Conservation (phyloP, 768 basidiomycete genomes). For the Amanita subjunquillea region DNA sequence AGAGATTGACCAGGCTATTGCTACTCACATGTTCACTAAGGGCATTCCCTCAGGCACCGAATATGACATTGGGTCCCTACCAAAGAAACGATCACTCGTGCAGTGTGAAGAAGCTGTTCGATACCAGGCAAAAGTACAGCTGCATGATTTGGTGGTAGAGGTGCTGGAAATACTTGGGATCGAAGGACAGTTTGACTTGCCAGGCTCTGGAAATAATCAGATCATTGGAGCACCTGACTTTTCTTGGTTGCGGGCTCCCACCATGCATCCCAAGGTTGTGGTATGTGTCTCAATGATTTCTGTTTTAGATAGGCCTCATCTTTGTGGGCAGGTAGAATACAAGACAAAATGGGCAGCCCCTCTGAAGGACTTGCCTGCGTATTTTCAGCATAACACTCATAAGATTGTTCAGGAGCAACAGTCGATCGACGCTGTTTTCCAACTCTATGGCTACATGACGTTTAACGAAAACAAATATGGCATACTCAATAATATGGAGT, state of each 20-base stretch:
- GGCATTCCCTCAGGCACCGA: not conserved
- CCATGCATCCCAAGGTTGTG: slow-evolving; percentile 8
- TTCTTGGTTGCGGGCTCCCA: slow-evolving; percentile 5
- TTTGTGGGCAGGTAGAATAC: slow-evolving; percentile 8
- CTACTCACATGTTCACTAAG: not conserved
- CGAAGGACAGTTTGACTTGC: slow-evolving; percentile 1
- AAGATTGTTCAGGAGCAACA: slow-evolving; percentile 1
- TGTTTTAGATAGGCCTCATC: not conserved
- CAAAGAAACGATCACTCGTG: not conserved
- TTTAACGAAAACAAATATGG: slow-evolving; percentile 11
- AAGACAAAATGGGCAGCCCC: slow-evolving; percentile 9
- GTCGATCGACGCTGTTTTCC: slow-evolving; percentile 8
- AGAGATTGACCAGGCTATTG: not conserved
- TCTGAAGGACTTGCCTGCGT: slow-evolving; percentile 5
- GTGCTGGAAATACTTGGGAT: slow-evolving; percentile 7
- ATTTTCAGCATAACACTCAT: slow-evolving; percentile 1
- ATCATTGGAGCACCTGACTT: slow-evolving; percentile 8
- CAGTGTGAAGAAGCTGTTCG: slow-evolving; percentile 6
- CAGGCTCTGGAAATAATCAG: not conserved
- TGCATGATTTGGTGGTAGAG: slow-evolving; percentile 6
- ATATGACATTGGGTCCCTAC: not conserved
- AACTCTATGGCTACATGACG: slow-evolving; percentile 11
- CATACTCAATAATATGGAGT: slow-evolving; percentile 9
- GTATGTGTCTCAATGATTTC: slow-evolving; percentile 2
- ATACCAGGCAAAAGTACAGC: slow-evolving; percentile 2